phyloP scores from a whole-genome alignment of 371 early-diverging fungal genomes.

The Synchytrium microbalum region DNA sequence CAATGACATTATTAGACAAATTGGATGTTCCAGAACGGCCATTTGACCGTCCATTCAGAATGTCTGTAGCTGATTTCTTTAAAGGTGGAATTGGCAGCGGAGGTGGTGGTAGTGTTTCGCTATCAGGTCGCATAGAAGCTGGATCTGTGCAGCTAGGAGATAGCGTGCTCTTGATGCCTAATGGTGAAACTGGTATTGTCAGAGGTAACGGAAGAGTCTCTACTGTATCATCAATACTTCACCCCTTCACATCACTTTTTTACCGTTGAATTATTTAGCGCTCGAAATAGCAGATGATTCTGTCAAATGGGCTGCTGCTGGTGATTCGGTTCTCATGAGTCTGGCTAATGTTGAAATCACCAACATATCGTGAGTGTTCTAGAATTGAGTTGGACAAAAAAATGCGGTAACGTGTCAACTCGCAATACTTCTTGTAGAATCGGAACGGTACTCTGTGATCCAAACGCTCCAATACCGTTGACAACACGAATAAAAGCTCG shows the following conservation, averaged over 20 bases:
- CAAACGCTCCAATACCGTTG: constrained; percentile 57
- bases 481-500: constrained; percentile 69
- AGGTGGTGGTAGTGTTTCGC: constrained; percentile 56
- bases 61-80: constrained; percentile 78
- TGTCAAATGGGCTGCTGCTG: constrained; percentile 83
- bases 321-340: constrained; percentile 77
- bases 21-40: constrained; percentile 66
- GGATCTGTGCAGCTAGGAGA: constrained; percentile 86
- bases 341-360: constrained; percentile 71
- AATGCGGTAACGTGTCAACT: no score
- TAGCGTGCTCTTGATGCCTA: constrained; percentile 68
- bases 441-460: constrained; percentile 73
- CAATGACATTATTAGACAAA: constrained; percentile 38
- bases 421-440: constrained; percentile 28
- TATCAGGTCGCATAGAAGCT: constrained; percentile 76
- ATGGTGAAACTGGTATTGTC: constrained; percentile 65
- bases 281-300: constrained; percentile 65
- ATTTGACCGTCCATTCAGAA: constrained; percentile 70
- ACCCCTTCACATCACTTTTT: background rate
- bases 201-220: constrained; percentile 46
- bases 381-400: constrained; percentile 3
- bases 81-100: constrained; percentile 53
- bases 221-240: no score
- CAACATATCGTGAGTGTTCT: constrained; percentile 53
- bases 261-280: constrained; percentile 38